Evolutionary conservation across 352 stramenopile species (phyloP), one percentile per base, ranked within the genome.

Genomic region (Phytophthora tentaculata): DNA sequence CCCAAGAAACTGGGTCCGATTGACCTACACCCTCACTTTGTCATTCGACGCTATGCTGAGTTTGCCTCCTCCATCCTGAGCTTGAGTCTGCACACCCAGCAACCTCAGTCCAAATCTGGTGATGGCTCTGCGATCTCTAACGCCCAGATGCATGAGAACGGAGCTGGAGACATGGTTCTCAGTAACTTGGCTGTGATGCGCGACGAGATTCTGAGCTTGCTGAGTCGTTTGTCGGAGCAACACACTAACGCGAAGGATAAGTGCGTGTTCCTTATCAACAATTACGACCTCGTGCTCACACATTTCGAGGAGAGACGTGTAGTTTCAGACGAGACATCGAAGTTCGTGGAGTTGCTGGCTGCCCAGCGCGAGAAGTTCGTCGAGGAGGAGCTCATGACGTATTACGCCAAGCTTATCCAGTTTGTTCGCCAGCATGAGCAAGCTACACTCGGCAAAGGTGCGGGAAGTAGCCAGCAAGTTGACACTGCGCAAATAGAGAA

Each of bases 211-310:
- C 68, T 97, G 3, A 65, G 61, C 14, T 87, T 92, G 39, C 68
- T 97, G 23, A 72, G 79, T 20, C 93, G 96, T 2, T 74, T 99
- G 20, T 89, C 95, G 0, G 90, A 98, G 47, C 84, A 97, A 65
- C 96, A 99, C 64, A 81, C 86, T 6, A 90, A 82, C 17, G 86
- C 94, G 22, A 99, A 98, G 69, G 98, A 98, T 57, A 91, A 90
- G 35, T 94, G 96, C 64, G 92, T 99, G 6, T 99, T 99, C 71
- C 86, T 99, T 45, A 97, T 99, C 67, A 99, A 99, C 79, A 99
- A 99, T 72, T 96, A 98, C 69, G 97, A 99, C 73, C 83, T 97
- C 49, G 96, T 99, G 32, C 82, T 98, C 8, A 96, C 85, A 24
- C 93, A 98, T 32, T 98, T 99, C 55, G 94, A 98, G 61, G 96